Evolutionary conservation across 2,329 filamentous ascomycete genomes (phyloP).

Genomic region (Macroventuria anomochaeta): DNA sequence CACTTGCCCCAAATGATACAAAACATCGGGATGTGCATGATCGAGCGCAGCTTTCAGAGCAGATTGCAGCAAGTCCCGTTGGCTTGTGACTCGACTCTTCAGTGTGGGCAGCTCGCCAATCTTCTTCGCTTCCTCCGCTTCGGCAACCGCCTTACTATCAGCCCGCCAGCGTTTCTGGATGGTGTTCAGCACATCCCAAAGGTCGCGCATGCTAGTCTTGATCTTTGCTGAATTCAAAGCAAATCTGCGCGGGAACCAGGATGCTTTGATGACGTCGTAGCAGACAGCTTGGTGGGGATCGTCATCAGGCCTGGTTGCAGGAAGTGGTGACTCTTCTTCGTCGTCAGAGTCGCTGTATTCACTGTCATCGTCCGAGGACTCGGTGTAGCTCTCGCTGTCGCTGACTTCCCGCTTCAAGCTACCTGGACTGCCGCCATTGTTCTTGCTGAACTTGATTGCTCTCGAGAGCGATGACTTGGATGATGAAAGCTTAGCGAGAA

Average conservation of each 20-base stretch:
- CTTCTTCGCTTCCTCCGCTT: slow-evolving; percentile 65
- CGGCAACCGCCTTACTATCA: slow-evolving; percentile 61
- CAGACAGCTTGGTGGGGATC: slow-evolving; percentile 60
- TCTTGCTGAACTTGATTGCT: slow-evolving; percentile 26
- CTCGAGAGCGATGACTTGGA: slow-evolving; percentile 32
- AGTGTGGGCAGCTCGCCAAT: slow-evolving; percentile 61
- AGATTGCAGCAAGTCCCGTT: slow-evolving; percentile 63
- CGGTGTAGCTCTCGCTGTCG: slow-evolving; percentile 54
- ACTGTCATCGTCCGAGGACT: slow-evolving; percentile 58
- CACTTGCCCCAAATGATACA: slow-evolving; percentile 49
- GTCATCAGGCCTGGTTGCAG: slow-evolving; percentile 59
- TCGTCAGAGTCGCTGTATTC: slow-evolving; percentile 62
- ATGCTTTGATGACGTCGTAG: slow-evolving; percentile 67
- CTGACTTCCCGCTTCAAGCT: slow-evolving; percentile 43
- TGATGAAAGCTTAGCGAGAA: slow-evolving; percentile 42
- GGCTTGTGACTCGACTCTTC: slow-evolving; percentile 63
- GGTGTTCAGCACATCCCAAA: slow-evolving; percentile 65
- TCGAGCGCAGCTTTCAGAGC: slow-evolving; percentile 56
- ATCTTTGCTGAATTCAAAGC: slow-evolving; percentile 59
- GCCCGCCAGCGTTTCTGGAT: slow-evolving; percentile 68
- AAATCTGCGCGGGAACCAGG: slow-evolving; percentile 64
- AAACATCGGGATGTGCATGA: slow-evolving; percentile 55
- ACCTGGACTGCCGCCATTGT: slow-evolving; percentile 15
- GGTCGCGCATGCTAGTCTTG: slow-evolving; percentile 60
- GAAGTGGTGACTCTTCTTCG: slow-evolving; percentile 62